Evolutionary conservation across 139 green algal genomes (phyloP).

Genomic region (Micractinium conductrix): DNA sequence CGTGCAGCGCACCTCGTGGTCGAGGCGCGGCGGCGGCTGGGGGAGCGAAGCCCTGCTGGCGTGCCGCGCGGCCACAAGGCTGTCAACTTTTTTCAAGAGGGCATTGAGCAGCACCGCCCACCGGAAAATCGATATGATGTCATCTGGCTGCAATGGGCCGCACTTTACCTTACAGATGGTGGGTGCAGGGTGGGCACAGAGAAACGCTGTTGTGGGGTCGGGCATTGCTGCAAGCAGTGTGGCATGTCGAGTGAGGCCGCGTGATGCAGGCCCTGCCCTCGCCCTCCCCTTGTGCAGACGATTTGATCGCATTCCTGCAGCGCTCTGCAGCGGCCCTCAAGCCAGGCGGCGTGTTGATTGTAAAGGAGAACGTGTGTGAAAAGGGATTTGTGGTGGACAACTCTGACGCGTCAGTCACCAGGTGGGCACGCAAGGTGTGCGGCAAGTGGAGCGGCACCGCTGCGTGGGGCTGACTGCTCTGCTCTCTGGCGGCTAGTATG

Average conservation of each 20-base stretch:
- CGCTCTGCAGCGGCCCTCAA: constrained; percentile 68
- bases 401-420: constrained; percentile 89
- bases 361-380: constrained; percentile 94
- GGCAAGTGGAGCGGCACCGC: constrained; percentile 13
- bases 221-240: background rate
- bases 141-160: constrained; percentile 87
- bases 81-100: constrained; percentile 52
- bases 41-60: background rate
- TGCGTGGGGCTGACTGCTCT: background rate
- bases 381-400: constrained; percentile 92
- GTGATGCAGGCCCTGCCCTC: background rate
- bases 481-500: background rate
- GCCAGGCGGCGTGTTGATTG: constrained; percentile 86
- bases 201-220: no score
- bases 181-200: no score
- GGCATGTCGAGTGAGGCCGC: background rate
- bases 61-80: constrained; percentile 43
- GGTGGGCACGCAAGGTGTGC: no score
- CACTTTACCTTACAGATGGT: constrained; percentile 96
- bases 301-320: constrained; percentile 81
- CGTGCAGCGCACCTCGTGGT: constrained; percentile 69
- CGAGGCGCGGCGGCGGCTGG: constrained; percentile 43
- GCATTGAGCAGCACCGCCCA: constrained; percentile 70
- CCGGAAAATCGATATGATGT: constrained; percentile 71
- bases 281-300: constrained; percentile 47